A percentile compares a stretch with the other conserved stretches of the same genome.
These are phyloP conservation scores for Theobroma cacao DNA, from an alignment of 345 rosid genomes.

Conservation along the genomic window DNA sequence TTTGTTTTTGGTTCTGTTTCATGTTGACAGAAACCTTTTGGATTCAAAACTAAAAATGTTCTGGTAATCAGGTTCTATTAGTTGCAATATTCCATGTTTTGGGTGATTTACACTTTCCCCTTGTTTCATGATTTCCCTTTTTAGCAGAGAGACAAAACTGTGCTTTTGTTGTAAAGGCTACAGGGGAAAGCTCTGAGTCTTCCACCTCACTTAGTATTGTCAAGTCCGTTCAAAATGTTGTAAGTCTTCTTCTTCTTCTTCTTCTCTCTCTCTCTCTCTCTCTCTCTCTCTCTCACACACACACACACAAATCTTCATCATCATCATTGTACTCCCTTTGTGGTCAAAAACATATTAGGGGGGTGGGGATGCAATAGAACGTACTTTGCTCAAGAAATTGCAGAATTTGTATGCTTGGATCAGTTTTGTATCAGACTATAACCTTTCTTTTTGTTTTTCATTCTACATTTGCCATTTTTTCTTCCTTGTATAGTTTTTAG, in stretches of 20 bases:
- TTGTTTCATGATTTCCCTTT: conserved; percentile 10
- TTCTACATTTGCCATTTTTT: too few relatives aligned
- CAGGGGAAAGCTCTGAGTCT: conserved; percentile 57
- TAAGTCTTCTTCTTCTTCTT: too few relatives aligned
- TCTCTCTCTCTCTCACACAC: neutral
- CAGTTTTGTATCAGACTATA: too few relatives aligned
- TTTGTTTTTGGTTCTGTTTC: neutral
- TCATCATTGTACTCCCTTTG: neutral
- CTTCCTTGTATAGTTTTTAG: too few relatives aligned
- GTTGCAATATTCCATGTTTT: neutral
- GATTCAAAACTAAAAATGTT: neutral
- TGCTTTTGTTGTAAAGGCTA: conserved; percentile 48
- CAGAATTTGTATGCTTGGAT: too few relatives aligned
- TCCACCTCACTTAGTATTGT: conserved; percentile 58
- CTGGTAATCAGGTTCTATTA: neutral
- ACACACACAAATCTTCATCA: neutral
- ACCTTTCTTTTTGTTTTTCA: too few relatives aligned
- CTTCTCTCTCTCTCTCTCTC: neutral
- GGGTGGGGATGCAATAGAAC: too few relatives aligned
- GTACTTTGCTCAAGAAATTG: too few relatives aligned
- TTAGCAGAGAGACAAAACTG: conserved; percentile 42
- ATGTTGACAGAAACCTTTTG: neutral
- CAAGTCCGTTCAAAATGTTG: conserved; percentile 61
- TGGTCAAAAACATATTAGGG: neutral
- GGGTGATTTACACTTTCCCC: neutral